phyloP scores from a whole-genome alignment of 2,329 filamentous ascomycete species.

The Dothidotthia symphoricarpi region DNA sequence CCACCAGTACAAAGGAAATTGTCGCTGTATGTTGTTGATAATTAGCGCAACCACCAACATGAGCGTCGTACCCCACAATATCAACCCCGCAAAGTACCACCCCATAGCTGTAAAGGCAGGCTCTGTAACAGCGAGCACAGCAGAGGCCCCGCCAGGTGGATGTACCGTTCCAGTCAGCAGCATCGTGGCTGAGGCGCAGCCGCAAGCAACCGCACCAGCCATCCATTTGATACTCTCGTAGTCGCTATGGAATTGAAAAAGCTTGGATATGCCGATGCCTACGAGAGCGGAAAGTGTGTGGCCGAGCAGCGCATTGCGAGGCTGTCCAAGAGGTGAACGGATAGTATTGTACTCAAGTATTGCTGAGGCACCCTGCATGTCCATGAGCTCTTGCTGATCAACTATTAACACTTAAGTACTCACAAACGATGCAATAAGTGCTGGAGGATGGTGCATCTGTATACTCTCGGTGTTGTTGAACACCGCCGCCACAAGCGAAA shows the following conservation, averaged over 20 bases:
- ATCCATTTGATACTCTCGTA: slow-evolving; percentile 47
- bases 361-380: slow-evolving; percentile 46
- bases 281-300: slow-evolving; percentile 48
- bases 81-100: slow-evolving; percentile 47
- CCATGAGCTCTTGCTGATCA: slow-evolving; percentile 2
- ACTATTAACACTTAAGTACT: slow-evolving; percentile 8
- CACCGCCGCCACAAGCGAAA: slow-evolving; percentile 45
- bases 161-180: slow-evolving; percentile 50
- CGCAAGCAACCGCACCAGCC: slow-evolving; percentile 46
- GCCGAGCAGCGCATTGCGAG: slow-evolving; percentile 48
- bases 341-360: slow-evolving; percentile 51
- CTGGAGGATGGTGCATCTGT: slow-evolving; percentile 41
- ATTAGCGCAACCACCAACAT: slow-evolving; percentile 46
- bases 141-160: slow-evolving; percentile 52
- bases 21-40: slow-evolving; percentile 49
- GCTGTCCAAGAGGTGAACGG: slow-evolving; percentile 49
- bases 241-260: slow-evolving; percentile 43
- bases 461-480: slow-evolving; percentile 44
- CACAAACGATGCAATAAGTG: slow-evolving; percentile 47
- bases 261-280: slow-evolving; percentile 47
- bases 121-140: slow-evolving; percentile 47
- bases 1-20: slow-evolving; percentile 53
- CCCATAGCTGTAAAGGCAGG: slow-evolving; percentile 44
- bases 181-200: slow-evolving; percentile 47
- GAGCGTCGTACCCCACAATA: slow-evolving; percentile 44